A percentile compares a stretch with the other conserved stretches of the same genome.
Evolutionary conservation across 1,284 basidiomycete species (phyloP).

Genomic region (Volvariella surrecta): DNA sequence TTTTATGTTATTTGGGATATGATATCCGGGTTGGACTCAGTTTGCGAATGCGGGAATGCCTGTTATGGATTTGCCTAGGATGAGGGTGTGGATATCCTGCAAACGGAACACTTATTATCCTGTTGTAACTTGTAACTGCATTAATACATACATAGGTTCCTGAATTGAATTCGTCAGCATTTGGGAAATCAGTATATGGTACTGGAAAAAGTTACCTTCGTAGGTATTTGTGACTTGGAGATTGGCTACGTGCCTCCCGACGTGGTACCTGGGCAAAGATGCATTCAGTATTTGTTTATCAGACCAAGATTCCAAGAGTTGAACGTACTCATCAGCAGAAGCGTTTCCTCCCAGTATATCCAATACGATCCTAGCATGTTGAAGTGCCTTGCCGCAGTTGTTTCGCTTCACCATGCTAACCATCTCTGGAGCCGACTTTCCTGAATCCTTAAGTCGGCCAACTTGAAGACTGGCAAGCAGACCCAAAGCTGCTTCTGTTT

Average conservation of each 20-base stretch:
- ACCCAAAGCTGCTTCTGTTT: conserved; percentile 80
- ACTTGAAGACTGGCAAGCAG: conserved; percentile 77
- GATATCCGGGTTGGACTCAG: conserved; percentile 16
- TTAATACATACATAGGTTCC: conserved; percentile 45
- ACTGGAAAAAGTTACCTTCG: conserved; percentile 51
- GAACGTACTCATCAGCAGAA: conserved; percentile 75
- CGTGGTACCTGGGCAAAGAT: conserved; percentile 56
- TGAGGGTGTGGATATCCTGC: conserved; percentile 80
- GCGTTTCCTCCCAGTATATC: conserved; percentile 92
- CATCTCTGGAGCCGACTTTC: conserved; percentile 83
- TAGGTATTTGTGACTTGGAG: conserved; percentile 91
- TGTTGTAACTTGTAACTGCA: neutral
- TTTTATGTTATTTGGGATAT: too few relatives aligned
- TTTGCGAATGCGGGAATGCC: conserved; percentile 77
- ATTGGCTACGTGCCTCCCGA: conserved; percentile 87
- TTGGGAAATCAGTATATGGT: conserved; percentile 7
- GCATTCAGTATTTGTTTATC: neutral
- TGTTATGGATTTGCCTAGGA: conserved; percentile 88
- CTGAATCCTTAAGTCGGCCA: conserved; percentile 83
- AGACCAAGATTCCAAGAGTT: neutral
- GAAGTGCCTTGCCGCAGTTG: conserved; percentile 89
- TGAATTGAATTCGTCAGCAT: conserved; percentile 12
- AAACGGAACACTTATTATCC: conserved; percentile 7
- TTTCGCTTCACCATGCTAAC: conserved; percentile 93
- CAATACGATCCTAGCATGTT: conserved; percentile 71